Conservation (phyloP, 2,329 filamentous ascomycete species). For the Penicillium aurantiogriseum region DNA sequence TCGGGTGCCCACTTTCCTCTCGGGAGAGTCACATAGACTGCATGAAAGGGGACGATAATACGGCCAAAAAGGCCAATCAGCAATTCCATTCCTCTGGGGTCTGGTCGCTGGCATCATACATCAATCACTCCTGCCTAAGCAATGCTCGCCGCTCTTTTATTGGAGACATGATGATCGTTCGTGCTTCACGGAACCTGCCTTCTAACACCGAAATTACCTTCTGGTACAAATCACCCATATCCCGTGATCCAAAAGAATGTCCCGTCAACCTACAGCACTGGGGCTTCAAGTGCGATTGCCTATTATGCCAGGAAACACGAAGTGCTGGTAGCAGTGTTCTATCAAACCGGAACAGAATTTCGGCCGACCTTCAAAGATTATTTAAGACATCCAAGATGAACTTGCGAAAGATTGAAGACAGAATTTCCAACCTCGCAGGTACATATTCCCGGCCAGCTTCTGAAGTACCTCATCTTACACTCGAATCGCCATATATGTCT, state of each 20-base stretch:
- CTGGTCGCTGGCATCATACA: conserved; percentile 50
- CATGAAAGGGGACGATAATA: neutral
- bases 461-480: conserved; percentile 26
- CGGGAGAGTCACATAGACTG: conserved; percentile 22
- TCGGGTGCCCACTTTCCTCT: conserved; percentile 37
- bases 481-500: conserved; percentile 16
- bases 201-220: conserved; percentile 49
- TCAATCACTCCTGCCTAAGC: conserved; percentile 54
- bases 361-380: neutral
- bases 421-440: conserved; percentile 14
- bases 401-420: conserved; percentile 14
- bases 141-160: conserved; percentile 53
- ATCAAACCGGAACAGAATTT: conserved; percentile 15
- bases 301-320: conserved; percentile 23
- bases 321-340: conserved; percentile 3
- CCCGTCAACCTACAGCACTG: conserved; percentile 17
- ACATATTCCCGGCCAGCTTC: conserved; percentile 25
- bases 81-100: conserved; percentile 40
- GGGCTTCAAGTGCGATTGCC: conserved; percentile 27
- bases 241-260: neutral
- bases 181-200: conserved; percentile 46
- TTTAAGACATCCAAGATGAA: neutral
- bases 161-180: conserved; percentile 55
- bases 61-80: neutral
- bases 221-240: conserved; percentile 35